phyloP scores from a whole-genome alignment of 2,329 filamentous ascomycete genomes.

The Mariannaea sp. region DNA sequence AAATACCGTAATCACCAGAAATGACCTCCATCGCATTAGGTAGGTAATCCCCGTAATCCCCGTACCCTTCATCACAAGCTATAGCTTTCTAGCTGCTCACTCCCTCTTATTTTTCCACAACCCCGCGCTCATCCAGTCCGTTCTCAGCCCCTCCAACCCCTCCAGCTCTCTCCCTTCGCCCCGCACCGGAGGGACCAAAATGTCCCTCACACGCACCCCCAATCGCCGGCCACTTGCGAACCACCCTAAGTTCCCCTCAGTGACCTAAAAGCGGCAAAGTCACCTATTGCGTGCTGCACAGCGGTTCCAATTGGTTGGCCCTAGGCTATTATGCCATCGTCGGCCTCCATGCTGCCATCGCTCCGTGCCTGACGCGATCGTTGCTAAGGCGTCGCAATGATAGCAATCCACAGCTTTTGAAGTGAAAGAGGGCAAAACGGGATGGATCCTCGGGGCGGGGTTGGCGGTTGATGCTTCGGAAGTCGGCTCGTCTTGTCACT shows the following conservation, averaged over 20 bases:
- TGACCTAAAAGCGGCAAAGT: conserved; percentile 34
- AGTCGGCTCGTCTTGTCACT: conserved; percentile 18
- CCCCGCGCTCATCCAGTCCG: background rate
- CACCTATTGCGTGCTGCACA: conserved; percentile 36
- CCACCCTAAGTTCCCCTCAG: conserved; percentile 32
- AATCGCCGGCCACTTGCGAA: too few relatives aligned
- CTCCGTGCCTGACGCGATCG: conserved; percentile 35
- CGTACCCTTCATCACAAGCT: too few relatives aligned
- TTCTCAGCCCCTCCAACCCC: conserved; percentile 7
- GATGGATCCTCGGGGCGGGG: conserved; percentile 16
- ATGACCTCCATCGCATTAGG: too few relatives aligned
- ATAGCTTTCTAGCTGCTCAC: too few relatives aligned
- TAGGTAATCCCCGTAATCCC: too few relatives aligned
- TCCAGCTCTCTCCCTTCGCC: background rate
- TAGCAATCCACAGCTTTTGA: background rate
- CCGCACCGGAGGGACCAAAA: background rate
- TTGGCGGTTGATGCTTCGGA: conserved; percentile 12
- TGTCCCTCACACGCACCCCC: background rate
- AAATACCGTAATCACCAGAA: too few relatives aligned
- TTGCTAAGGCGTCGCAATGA: conserved; percentile 4
- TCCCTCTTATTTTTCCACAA: too few relatives aligned
- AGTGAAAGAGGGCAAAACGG: too few relatives aligned
- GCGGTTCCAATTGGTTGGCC: conserved; percentile 23
- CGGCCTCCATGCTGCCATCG: conserved; percentile 36
- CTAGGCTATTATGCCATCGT: conserved; percentile 33